phyloP scores from a whole-genome alignment of 345 rosid genomes.

The Turnera subulata region DNA sequence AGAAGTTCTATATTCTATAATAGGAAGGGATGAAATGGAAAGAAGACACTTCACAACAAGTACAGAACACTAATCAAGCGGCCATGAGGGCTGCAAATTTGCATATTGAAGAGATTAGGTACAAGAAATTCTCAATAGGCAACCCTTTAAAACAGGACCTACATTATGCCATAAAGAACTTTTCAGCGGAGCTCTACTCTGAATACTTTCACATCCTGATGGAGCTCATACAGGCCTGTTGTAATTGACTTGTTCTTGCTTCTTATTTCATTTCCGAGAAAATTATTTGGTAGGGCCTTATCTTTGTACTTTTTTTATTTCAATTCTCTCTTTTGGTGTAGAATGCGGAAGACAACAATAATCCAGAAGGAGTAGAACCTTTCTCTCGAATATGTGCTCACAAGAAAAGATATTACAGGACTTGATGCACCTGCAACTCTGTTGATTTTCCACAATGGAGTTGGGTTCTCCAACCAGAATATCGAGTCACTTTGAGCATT shows the following conservation, averaged over 20 bases:
- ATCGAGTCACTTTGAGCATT: too few relatives aligned
- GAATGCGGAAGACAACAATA: constrained; percentile 24
- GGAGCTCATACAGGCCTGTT: not conserved
- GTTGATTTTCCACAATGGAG: constrained; percentile 4
- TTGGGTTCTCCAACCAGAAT: constrained; percentile 11
- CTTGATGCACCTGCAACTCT: constrained; percentile 13
- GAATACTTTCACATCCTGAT: constrained; percentile 6
- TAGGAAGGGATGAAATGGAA: too few relatives aligned
- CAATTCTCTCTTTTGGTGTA: too few relatives aligned
- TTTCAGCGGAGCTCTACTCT: constrained; percentile 16
- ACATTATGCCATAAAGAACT: not conserved
- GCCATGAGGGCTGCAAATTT: not conserved
- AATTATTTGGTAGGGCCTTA: too few relatives aligned
- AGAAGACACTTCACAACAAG: too few relatives aligned
- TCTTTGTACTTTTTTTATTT: too few relatives aligned
- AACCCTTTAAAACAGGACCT: not conserved
- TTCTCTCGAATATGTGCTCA: constrained; percentile 15
- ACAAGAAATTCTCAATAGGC: not conserved
- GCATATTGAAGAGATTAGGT: not conserved
- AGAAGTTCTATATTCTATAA: too few relatives aligned
- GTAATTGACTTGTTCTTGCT: too few relatives aligned
- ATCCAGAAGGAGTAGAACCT: constrained; percentile 11
- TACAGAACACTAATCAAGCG: too few relatives aligned
- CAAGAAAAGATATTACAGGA: constrained; percentile 11
- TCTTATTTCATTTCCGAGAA: too few relatives aligned